These are phyloP conservation scores for Diutina catenulata DNA, from an alignment of 1,139 yeast genomes.

Conservation along the genomic window DNA sequence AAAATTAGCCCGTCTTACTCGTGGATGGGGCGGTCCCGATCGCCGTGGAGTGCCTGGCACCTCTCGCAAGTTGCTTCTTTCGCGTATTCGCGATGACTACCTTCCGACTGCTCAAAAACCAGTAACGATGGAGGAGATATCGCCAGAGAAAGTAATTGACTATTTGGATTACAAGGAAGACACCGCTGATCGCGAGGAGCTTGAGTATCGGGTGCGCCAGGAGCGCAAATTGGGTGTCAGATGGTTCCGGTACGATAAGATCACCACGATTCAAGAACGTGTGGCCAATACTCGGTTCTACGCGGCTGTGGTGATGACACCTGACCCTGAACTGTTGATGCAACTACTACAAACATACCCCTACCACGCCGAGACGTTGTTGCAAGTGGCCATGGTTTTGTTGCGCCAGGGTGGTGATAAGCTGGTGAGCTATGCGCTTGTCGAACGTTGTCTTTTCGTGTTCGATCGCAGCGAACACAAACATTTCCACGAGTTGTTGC, in stretches of 20 bases:
- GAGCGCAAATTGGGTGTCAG: constrained; percentile 39
- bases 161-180: constrained; percentile 29
- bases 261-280: constrained; percentile 25
- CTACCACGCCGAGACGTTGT: constrained; percentile 66
- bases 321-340: constrained; percentile 62
- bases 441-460: constrained; percentile 68
- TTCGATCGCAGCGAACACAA: constrained; percentile 51
- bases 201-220: constrained; percentile 20
- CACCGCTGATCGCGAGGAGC: constrained; percentile 14
- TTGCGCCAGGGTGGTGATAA: constrained; percentile 67
- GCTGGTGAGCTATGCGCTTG: constrained; percentile 54
- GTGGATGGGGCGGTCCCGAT: constrained; percentile 82
- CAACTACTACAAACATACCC: constrained; percentile 47
- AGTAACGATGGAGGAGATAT: constrained; percentile 47
- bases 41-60: constrained; percentile 65
- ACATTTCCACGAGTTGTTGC: constrained; percentile 29
- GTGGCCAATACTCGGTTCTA: constrained; percentile 50
- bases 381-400: constrained; percentile 68
- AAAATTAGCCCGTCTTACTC: constrained; percentile 45
- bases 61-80: constrained; percentile 50
- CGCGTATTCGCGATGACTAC: constrained; percentile 76
- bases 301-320: constrained; percentile 53
- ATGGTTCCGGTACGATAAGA: constrained; percentile 41
- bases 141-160: constrained; percentile 25
- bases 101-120: constrained; percentile 60